Evolutionary conservation across 768 basidiomycete genomes (phyloP).

Genomic region (Roridomyces roridus): DNA sequence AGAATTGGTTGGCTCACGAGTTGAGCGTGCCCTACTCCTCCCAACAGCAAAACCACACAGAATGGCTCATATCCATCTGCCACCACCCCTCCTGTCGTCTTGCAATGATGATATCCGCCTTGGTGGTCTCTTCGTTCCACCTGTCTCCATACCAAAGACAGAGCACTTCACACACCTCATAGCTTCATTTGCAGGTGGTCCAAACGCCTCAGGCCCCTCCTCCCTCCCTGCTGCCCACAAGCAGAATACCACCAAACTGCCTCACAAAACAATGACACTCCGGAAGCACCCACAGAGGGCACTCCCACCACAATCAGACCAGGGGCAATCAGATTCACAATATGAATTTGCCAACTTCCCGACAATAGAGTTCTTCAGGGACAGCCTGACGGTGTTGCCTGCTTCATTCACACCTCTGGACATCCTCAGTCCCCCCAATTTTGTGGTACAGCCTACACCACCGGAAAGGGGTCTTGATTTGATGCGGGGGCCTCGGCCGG

Average conservation of each 20-base stretch:
- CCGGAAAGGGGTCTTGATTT: not conserved
- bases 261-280: not conserved
- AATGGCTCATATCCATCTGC: not conserved
- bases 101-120: not conserved
- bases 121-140: not conserved
- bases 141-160: not conserved
- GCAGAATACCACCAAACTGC: not conserved
- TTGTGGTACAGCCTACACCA: not conserved
- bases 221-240: not conserved
- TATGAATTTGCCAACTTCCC: constrained; percentile 11
- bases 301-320: no score
- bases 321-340: no score
- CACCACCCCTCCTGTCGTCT: constrained; percentile 4
- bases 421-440: not conserved
- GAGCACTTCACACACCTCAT: not conserved
- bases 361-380: not conserved
- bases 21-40: not conserved
- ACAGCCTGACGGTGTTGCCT: no score
- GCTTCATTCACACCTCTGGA: not conserved
- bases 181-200: no score
- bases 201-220: not conserved
- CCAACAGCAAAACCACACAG: not conserved
- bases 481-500: not conserved
- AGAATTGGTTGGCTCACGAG: constrained; percentile 2
- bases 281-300: no score